A percentile compares a stretch with the other conserved stretches of the same genome.
phyloP scores from a whole-genome alignment of 2,329 filamentous ascomycete species.

The Elsinoe ampelina region DNA sequence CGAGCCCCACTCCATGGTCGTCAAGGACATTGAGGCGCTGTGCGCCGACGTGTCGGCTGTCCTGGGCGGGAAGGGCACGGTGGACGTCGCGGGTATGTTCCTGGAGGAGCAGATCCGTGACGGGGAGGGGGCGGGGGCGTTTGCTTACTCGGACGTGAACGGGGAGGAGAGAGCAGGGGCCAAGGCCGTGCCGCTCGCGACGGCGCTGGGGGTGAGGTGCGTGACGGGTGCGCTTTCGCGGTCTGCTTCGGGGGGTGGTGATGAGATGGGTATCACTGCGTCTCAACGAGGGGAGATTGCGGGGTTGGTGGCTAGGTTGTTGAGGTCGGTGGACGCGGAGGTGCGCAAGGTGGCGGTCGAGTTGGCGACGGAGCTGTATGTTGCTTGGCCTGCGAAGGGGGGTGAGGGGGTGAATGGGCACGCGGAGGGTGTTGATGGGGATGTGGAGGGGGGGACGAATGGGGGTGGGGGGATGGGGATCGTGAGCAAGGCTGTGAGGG shows the following conservation, averaged over 20 bases:
- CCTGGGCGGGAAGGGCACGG: slow-evolving; percentile 50
- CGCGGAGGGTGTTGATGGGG: slow-evolving; percentile 31
- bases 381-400: slow-evolving; percentile 42
- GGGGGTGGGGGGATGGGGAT: slow-evolving; percentile 20
- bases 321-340: slow-evolving; percentile 23
- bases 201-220: slow-evolving; percentile 52
- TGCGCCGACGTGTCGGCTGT: slow-evolving; percentile 62
- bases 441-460: slow-evolving; percentile 25
- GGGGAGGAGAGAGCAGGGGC: neutral
- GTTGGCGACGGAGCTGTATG: slow-evolving; percentile 64
- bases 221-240: slow-evolving; percentile 29
- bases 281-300: slow-evolving; percentile 15
- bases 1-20: slow-evolving; percentile 61
- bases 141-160: slow-evolving; percentile 29
- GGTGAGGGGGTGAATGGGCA: neutral
- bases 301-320: slow-evolving; percentile 22
- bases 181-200: slow-evolving; percentile 31
- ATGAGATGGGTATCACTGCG: slow-evolving; percentile 9
- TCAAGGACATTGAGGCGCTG: slow-evolving; percentile 63
- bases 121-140: slow-evolving; percentile 41
- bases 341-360: slow-evolving; percentile 62
- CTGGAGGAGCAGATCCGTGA: slow-evolving; percentile 42
- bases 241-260: slow-evolving; percentile 16
- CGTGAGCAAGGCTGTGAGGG: slow-evolving; percentile 13
- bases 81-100: slow-evolving; percentile 30